phyloP scores from a whole-genome alignment of 1,139 yeast species.

The Diutina ranongensis region DNA sequence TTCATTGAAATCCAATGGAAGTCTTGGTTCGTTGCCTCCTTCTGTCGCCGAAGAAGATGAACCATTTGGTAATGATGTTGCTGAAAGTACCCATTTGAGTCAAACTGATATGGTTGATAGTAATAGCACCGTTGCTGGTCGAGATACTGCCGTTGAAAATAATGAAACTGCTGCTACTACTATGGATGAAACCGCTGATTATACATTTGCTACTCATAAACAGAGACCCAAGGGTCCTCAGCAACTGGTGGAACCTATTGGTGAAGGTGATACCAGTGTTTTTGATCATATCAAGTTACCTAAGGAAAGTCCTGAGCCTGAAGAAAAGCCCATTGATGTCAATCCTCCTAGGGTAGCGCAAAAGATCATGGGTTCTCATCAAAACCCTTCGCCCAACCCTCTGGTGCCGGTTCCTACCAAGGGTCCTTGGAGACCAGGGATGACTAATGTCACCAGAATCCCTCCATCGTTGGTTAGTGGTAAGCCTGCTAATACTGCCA shows the following conservation, averaged over 20 bases:
- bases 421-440: neutral
- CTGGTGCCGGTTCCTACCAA: neutral
- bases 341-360: neutral
- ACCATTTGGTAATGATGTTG: neutral
- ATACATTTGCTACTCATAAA: slow-evolving; percentile 1
- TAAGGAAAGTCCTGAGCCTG: no score
- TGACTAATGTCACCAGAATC: neutral
- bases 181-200: slow-evolving; percentile 3
- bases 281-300: slow-evolving; percentile 38
- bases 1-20: neutral
- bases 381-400: neutral
- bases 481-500: neutral
- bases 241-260: neutral
- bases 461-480: neutral
- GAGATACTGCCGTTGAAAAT: neutral
- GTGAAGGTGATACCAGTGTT: slow-evolving; percentile 10
- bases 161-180: neutral
- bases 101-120: neutral
- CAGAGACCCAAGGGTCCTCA: slow-evolving; percentile 1
- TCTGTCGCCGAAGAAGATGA: neutral
- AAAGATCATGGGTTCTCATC: neutral
- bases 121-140: neutral
- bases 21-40: neutral
- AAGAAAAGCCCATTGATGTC: no score
- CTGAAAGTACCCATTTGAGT: neutral